phyloP scores from a whole-genome alignment of 495 filamentous ascomycete genomes.

The Hypoxylon cercidicola region DNA sequence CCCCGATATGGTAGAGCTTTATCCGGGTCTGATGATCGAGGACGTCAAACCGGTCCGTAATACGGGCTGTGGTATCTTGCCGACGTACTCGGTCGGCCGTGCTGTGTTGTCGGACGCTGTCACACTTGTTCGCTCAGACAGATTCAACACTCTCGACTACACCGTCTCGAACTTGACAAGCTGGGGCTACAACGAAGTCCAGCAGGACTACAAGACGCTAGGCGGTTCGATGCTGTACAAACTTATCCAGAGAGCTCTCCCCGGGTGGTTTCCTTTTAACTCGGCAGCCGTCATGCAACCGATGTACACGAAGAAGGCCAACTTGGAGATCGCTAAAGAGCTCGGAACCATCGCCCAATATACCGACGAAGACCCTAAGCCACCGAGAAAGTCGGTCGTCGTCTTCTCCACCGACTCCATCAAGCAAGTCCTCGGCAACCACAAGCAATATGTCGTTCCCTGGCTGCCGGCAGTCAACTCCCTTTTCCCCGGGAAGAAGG shows the following conservation, averaged over 20 bases:
- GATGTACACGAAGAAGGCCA: conserved; percentile 63
- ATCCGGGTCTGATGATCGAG: conserved; percentile 73
- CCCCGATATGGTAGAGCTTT: conserved; percentile 67
- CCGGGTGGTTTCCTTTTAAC: conserved; percentile 74
- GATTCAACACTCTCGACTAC: conserved; percentile 78
- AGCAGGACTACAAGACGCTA: conserved; percentile 71
- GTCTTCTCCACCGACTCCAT: conserved; percentile 65
- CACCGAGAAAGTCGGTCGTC: conserved; percentile 66
- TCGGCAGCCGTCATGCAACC: conserved; percentile 81
- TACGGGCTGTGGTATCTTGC: conserved; percentile 75
- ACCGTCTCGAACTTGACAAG: conserved; percentile 77
- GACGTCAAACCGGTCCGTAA: conserved; percentile 70
- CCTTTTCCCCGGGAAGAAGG: conserved; percentile 42
- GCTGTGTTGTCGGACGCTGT: conserved; percentile 84
- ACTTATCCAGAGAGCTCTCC: conserved; percentile 74
- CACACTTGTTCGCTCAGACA: conserved; percentile 79
- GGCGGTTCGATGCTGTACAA: conserved; percentile 81
- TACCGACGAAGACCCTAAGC: conserved; percentile 62
- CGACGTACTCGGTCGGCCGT: conserved; percentile 75
- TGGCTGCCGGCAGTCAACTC: conserved; percentile 34
- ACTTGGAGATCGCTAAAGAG: conserved; percentile 72
- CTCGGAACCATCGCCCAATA: conserved; percentile 69
- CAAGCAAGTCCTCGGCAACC: conserved; percentile 62
- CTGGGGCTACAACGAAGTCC: conserved; percentile 79
- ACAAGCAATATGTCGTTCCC: conserved; percentile 40